phyloP scores from a whole-genome alignment of 768 basidiomycete genomes.

The Glaciozyma antarctica region DNA sequence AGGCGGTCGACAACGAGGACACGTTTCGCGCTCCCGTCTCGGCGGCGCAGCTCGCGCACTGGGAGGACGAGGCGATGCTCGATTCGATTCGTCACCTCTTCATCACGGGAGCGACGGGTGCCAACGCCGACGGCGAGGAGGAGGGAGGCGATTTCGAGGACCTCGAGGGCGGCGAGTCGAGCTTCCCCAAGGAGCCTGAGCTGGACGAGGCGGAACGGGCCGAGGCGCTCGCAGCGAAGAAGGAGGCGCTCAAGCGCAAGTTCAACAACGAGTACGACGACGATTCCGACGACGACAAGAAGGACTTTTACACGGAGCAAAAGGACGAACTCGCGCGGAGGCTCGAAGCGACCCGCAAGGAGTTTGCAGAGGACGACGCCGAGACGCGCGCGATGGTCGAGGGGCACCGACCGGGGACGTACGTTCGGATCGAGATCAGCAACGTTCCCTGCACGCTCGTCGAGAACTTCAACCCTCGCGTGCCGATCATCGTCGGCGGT shows the following conservation, averaged over 20 bases:
- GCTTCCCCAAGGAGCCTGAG: slow-evolving; percentile 31
- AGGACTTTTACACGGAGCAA: slow-evolving; percentile 81
- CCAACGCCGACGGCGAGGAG: slow-evolving; percentile 43
- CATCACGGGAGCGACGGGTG: slow-evolving; percentile 53
- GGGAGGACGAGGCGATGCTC: slow-evolving; percentile 76
- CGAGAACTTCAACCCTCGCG: slow-evolving; percentile 81
- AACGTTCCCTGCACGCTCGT: slow-evolving; percentile 84
- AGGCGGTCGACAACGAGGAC: slow-evolving; percentile 28
- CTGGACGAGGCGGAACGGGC: slow-evolving; percentile 36
- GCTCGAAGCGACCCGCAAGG: slow-evolving; percentile 58
- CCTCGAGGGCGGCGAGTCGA: slow-evolving; percentile 42
- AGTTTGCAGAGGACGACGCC: slow-evolving; percentile 69
- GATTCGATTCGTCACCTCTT: slow-evolving; percentile 80
- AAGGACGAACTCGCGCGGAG: slow-evolving; percentile 66
- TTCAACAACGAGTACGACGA: slow-evolving; percentile 91
- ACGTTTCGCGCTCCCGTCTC: slow-evolving; percentile 38
- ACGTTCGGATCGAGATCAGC: slow-evolving; percentile 80
- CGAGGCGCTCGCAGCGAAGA: slow-evolving; percentile 64
- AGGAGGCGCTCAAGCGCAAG: slow-evolving; percentile 81
- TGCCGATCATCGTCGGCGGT: slow-evolving; percentile 86
- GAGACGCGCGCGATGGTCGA: slow-evolving; percentile 75
- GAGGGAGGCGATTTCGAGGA: slow-evolving; percentile 42
- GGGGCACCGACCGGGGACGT: slow-evolving; percentile 79
- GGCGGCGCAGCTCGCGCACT: slow-evolving; percentile 51
- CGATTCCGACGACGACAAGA: slow-evolving; percentile 45